Conservation (phyloP, 2,329 filamentous ascomycete genomes). For the Alternaria postmessia region DNA sequence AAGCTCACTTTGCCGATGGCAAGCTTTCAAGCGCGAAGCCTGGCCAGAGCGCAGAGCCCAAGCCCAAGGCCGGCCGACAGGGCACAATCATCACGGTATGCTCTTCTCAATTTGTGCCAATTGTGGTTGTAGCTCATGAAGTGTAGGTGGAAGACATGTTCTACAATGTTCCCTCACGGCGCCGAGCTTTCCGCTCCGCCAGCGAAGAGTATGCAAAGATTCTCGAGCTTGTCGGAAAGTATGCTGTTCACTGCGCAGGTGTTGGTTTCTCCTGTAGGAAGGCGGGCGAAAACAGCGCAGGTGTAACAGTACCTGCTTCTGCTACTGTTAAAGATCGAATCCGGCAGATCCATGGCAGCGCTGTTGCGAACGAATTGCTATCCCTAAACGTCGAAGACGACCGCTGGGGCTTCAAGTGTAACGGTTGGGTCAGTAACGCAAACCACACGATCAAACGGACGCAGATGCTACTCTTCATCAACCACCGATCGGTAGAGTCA, state of each 20-base stretch:
- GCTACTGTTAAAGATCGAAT: constrained; percentile 83
- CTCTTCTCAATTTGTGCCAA: background rate
- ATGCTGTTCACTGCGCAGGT: constrained; percentile 89
- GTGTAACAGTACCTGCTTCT: constrained; percentile 75
- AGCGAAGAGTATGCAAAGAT: constrained; percentile 99
- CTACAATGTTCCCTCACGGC: constrained; percentile 90
- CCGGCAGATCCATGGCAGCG: constrained; percentile 84
- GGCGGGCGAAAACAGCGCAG: constrained; percentile 78
- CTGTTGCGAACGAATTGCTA: constrained; percentile 87
- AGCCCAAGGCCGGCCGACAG: constrained; percentile 82
- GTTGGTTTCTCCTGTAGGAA: constrained; percentile 98
- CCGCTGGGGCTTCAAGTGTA: constrained; percentile 83
- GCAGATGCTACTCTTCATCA: constrained; percentile 90
- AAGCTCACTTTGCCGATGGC: constrained; percentile 85
- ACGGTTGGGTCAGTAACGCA: constrained; percentile 86
- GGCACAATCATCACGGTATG: constrained; percentile 89
- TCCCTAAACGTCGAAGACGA: constrained; percentile 75
- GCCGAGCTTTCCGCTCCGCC: constrained; percentile 86
- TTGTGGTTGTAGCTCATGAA: constrained; percentile 14
- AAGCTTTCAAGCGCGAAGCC: constrained; percentile 84
- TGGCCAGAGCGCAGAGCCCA: constrained; percentile 85
- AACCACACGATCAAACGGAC: constrained; percentile 96
- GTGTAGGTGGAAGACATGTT: constrained; percentile 86
- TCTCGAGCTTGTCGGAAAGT: constrained; percentile 90
- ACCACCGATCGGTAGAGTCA: constrained; percentile 93